Evolutionary conservation across 176 grass and related monocot genomes (phyloP).

Genomic region (Tillandsia leiboldiana): DNA sequence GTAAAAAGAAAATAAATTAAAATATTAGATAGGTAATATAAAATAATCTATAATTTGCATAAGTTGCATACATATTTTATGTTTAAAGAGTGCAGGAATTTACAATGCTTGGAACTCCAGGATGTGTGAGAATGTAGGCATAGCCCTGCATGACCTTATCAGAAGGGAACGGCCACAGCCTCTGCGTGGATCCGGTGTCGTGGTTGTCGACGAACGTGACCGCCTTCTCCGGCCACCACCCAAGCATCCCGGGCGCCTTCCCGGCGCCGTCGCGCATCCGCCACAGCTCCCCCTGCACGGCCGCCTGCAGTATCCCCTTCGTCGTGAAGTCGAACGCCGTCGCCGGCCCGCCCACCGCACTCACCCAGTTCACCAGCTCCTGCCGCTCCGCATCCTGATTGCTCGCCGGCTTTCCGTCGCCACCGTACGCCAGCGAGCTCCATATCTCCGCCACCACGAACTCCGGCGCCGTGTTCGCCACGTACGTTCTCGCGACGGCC

Average conservation of each 20-base stretch:
- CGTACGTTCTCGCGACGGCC: conserved; percentile 46
- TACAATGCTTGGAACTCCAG: conserved; percentile 69
- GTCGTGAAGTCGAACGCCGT: conserved; percentile 81
- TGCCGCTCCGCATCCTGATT: conserved; percentile 57
- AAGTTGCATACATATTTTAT: too few relatives aligned
- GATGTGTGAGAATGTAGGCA: conserved; percentile 74
- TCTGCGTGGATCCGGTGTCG: conserved; percentile 75
- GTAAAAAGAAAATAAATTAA: background rate
- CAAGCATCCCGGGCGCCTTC: conserved; percentile 63
- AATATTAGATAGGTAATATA: too few relatives aligned
- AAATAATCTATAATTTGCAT: too few relatives aligned
- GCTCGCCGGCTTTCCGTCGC: conserved; percentile 41
- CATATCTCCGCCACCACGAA: conserved; percentile 80
- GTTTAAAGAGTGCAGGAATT: background rate
- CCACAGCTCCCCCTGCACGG: conserved; percentile 67
- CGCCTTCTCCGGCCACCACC: conserved; percentile 62
- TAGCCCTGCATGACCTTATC: conserved; percentile 86
- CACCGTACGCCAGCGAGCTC: conserved; percentile 50
- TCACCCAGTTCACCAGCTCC: conserved; percentile 62
- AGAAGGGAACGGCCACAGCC: conserved; percentile 42
- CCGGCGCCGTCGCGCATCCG: conserved; percentile 54
- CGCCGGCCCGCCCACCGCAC: conserved; percentile 40
- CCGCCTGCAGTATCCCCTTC: conserved; percentile 63
- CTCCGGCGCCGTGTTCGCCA: conserved; percentile 33
- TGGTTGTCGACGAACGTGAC: conserved; percentile 92